Evolutionary conservation across 2,329 filamentous ascomycete genomes (phyloP).

Genomic region (Botrytis squamosa): DNA sequence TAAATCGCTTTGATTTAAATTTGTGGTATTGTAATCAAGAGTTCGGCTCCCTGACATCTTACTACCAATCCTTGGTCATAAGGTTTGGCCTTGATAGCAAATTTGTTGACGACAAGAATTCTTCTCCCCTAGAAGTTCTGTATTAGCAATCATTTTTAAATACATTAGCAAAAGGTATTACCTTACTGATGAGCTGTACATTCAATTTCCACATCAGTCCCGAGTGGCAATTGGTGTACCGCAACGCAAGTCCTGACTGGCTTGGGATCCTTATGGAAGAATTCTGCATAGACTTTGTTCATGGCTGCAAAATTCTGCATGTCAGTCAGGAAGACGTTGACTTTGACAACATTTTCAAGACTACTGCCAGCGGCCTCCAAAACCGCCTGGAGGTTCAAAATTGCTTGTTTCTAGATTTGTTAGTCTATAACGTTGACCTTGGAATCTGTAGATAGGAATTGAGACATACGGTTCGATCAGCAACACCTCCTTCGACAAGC

Average conservation of each 20-base stretch:
- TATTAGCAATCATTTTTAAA: not conserved
- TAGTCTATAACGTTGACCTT: not conserved
- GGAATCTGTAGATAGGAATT: not conserved
- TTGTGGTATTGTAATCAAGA: not conserved
- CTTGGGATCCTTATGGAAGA: constrained; percentile 47
- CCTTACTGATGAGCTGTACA: constrained; percentile 45
- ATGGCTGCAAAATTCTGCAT: constrained; percentile 64
- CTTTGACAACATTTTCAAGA: constrained; percentile 62
- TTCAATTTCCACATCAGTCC: constrained; percentile 55
- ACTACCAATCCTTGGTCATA: constrained; percentile 15
- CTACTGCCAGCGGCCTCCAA: constrained; percentile 60
- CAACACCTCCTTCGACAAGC: constrained; percentile 56
- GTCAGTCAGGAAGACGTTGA: constrained; percentile 63
- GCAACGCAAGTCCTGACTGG: constrained; percentile 52
- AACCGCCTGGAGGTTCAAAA: constrained; percentile 58
- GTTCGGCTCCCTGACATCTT: not conserved
- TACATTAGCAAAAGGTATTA: constrained; percentile 1
- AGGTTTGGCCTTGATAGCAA: not conserved
- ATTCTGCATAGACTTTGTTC: constrained; percentile 55
- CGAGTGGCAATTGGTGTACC: constrained; percentile 50
- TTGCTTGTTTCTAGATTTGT: constrained; percentile 48
- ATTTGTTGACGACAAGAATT: not conserved
- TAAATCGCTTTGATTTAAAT: not conserved
- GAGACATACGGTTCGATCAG: constrained; percentile 51
- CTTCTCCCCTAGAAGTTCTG: not conserved